Percentiles rank a stretch among this genome's conserved stretches.
These are phyloP conservation scores for Globisporangium middletonii DNA, from an alignment of 352 stramenopile species.

Conservation along the genomic window DNA sequence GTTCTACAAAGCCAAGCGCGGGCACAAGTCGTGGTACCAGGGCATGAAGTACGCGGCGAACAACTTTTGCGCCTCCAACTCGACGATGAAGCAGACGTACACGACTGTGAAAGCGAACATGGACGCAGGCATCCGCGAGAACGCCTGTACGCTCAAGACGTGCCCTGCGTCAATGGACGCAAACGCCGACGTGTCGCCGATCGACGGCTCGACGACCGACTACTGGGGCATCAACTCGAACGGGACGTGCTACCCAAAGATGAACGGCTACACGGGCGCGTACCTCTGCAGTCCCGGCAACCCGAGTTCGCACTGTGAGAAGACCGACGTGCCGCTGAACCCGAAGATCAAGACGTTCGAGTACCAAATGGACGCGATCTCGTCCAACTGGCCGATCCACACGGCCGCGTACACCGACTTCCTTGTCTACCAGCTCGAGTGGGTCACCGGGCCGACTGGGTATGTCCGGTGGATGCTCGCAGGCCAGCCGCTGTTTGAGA, in stretches of 20 bases:
- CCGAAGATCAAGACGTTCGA: slow-evolving; percentile 33
- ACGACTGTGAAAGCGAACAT: slow-evolving; percentile 28
- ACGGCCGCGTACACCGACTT: slow-evolving; percentile 76
- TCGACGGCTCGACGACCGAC: slow-evolving; percentile 22
- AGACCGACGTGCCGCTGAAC: slow-evolving; percentile 10
- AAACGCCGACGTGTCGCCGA: slow-evolving; percentile 34
- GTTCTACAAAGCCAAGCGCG: slow-evolving; percentile 32
- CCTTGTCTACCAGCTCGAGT: slow-evolving; percentile 64
- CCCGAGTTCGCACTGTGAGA: slow-evolving; percentile 21
- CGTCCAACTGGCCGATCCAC: slow-evolving; percentile 85
- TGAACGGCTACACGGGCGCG: slow-evolving; percentile 56
- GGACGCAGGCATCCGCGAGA: slow-evolving; percentile 35
- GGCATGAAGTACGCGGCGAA: slow-evolving; percentile 51
- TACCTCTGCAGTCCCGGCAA: slow-evolving; percentile 56
- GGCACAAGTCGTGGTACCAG: slow-evolving; percentile 70
- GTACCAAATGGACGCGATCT: slow-evolving; percentile 93
- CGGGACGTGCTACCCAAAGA: slow-evolving; percentile 50
- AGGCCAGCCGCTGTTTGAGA: slow-evolving; percentile 83
- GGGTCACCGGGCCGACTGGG: slow-evolving; percentile 43
- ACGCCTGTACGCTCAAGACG: slow-evolving; percentile 27
- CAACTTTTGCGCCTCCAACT: slow-evolving; percentile 35
- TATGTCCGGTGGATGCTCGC: slow-evolving; percentile 80
- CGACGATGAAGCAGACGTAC: slow-evolving; percentile 25
- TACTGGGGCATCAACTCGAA: slow-evolving; percentile 61
- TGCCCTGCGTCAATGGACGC: slow-evolving; percentile 49